Evolutionary conservation across 139 green algal genomes (phyloP).

Genomic region (Zygnema circumcarinatum): DNA sequence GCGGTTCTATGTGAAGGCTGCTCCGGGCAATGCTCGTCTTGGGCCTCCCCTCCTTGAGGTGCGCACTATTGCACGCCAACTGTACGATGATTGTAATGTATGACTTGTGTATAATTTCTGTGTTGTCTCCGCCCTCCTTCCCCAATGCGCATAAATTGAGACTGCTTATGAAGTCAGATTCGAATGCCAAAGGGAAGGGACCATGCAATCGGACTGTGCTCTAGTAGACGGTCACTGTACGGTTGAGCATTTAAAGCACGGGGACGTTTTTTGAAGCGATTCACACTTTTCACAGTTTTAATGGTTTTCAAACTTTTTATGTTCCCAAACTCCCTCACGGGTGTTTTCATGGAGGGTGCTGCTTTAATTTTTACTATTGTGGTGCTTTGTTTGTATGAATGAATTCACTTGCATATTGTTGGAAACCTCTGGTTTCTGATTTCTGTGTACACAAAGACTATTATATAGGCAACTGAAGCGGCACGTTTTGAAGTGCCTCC

Average conservation of each 20-base stretch:
- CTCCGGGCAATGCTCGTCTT: constrained; percentile 13
- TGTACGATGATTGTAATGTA: background rate
- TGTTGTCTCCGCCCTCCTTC: background rate
- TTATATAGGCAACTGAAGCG: background rate
- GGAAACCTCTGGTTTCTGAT: no score
- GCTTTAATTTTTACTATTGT: no score
- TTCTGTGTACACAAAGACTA: no score
- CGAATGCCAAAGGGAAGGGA: no score
- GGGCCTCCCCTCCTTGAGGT: constrained; percentile 6
- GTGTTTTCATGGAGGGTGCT: no score
- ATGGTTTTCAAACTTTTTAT: no score
- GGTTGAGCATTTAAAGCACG: background rate
- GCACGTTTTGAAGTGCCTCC: background rate
- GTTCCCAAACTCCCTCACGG: no score
- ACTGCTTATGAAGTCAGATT: background rate
- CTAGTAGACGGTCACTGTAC: background rate
- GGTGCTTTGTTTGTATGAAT: no score
- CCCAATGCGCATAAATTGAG: background rate
- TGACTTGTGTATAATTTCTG: background rate
- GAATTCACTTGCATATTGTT: no score
- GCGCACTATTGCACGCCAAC: background rate
- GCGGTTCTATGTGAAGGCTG: background rate
- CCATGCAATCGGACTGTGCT: no score
- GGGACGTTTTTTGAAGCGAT: no score
- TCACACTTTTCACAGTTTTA: no score